Percentiles rank a stretch among this genome's conserved stretches.
Conservation (phyloP, 1,139 yeast species). For the Sugiyamaella novakii region DNA sequence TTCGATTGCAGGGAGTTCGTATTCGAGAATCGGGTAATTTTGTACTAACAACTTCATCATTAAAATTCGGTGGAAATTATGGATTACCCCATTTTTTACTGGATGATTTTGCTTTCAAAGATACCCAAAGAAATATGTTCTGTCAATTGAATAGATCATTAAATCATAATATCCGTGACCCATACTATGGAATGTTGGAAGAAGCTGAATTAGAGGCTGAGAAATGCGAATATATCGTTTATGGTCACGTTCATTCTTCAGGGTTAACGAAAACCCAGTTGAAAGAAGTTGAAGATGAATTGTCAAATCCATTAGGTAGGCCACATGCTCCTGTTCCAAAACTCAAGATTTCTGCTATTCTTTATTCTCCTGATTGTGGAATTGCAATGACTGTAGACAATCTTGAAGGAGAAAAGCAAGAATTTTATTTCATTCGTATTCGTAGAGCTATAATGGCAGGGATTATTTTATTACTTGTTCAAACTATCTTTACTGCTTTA, state of each 20-base stretch:
- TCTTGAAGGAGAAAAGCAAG: conserved; percentile 61
- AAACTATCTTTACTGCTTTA: conserved; percentile 54
- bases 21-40: conserved; percentile 71
- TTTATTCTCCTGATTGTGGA: conserved; percentile 92
- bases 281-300: conserved; percentile 67
- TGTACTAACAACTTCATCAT: conserved; percentile 63
- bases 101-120: conserved; percentile 48
- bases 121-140: conserved; percentile 45
- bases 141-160: conserved; percentile 49
- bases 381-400: conserved; percentile 49
- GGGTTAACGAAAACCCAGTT: conserved; percentile 56
- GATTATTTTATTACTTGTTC: conserved; percentile 50
- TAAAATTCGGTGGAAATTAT: conserved; percentile 68
- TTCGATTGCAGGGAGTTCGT: conserved; percentile 67
- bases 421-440: conserved; percentile 49
- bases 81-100: conserved; percentile 55
- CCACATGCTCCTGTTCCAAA: conserved; percentile 67
- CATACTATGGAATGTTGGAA: conserved; percentile 31
- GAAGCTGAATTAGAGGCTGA: conserved; percentile 34
- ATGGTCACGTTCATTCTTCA: conserved; percentile 67
- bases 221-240: conserved; percentile 72
- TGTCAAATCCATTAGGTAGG: conserved; percentile 69
- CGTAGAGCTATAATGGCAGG: conserved; percentile 44
- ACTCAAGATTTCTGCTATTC: conserved; percentile 56
- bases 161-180: conserved; percentile 31